A percentile compares a stretch with the other conserved stretches of the same genome.
Evolutionary conservation across 1,284 basidiomycete genomes (phyloP).

Genomic region (Mycosarcoma mackinlayi): DNA sequence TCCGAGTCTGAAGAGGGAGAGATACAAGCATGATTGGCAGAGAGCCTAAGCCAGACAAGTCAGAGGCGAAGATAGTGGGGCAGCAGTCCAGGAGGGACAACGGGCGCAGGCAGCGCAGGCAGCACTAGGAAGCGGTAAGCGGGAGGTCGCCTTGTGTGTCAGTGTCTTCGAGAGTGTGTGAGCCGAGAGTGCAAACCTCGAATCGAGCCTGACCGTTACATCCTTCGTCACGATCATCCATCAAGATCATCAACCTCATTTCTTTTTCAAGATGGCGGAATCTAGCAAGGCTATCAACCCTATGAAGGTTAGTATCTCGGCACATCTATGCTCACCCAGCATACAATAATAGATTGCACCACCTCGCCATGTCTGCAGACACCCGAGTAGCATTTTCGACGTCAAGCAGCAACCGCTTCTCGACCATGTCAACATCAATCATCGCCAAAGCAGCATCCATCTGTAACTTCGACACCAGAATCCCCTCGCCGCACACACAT

Average conservation of each 20-base stretch:
- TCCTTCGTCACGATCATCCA: slow-evolving; percentile 54
- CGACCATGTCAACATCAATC: neutral
- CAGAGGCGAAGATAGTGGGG: neutral
- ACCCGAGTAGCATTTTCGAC: neutral
- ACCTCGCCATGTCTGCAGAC: slow-evolving; percentile 11
- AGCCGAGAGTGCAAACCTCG: slow-evolving; percentile 19
- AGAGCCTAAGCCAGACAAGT: too few species aligned
- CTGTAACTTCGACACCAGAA: neutral
- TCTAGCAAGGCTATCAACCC: slow-evolving; percentile 67
- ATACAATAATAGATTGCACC: neutral
- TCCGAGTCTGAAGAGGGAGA: slow-evolving; percentile 8
- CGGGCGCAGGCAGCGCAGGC: neutral
- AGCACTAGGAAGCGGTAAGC: too few species aligned
- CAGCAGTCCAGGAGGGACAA: too few species aligned
- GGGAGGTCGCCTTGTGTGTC: too few species aligned
- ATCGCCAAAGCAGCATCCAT: neutral
- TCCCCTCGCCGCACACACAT: too few species aligned
- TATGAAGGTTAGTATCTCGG: slow-evolving; percentile 63
- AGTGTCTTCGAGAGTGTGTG: neutral
- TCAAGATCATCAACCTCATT: slow-evolving; percentile 41
- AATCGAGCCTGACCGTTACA: slow-evolving; percentile 14
- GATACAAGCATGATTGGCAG: too few species aligned
- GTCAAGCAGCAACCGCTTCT: slow-evolving; percentile 2
- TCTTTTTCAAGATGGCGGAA: slow-evolving; percentile 61
- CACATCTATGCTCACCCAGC: slow-evolving; percentile 1